Conservation (phyloP, 371 early-diverging fungal genomes). For the Mortierella sp. region DNA sequence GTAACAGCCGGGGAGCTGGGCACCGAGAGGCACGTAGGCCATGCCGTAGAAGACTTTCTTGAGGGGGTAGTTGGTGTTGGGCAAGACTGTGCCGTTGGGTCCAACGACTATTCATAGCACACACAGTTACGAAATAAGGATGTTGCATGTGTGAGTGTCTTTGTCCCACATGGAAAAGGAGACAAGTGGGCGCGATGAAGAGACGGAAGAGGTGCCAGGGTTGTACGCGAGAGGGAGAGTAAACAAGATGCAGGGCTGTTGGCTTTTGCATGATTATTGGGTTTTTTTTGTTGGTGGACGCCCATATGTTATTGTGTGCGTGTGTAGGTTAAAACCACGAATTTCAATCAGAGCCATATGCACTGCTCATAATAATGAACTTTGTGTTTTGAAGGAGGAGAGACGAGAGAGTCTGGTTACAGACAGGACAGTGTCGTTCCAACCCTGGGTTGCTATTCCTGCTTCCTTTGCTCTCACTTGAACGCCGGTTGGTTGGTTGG, state of each 20-base stretch:
- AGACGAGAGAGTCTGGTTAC: background rate
- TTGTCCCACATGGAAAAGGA: background rate
- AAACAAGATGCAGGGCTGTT: background rate
- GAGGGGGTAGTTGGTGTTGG: slow-evolving; percentile 30
- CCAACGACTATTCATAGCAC: slow-evolving; percentile 19
- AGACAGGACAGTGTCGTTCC: background rate
- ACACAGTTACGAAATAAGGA: background rate
- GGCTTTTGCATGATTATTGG: background rate
- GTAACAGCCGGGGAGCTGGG: slow-evolving; percentile 59
- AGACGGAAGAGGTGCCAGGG: background rate
- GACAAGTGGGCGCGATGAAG: background rate
- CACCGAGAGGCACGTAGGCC: slow-evolving; percentile 63
- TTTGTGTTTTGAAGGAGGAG: background rate
- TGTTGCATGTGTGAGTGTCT: background rate
- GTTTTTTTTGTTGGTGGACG: background rate
- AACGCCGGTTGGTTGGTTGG: background rate
- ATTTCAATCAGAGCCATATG: slow-evolving; percentile 1
- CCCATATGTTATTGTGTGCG: background rate
- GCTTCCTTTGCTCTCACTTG: background rate
- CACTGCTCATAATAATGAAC: background rate
- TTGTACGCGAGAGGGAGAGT: background rate
- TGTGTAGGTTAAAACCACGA: slow-evolving; percentile 1
- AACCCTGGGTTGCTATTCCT: background rate
- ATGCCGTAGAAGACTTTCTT: slow-evolving; percentile 64
- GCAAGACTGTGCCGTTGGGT: slow-evolving; percentile 39